Evolutionary conservation across 2,329 filamentous ascomycete species (phyloP).

Genomic region (Pseudogymnoascus sp.): DNA sequence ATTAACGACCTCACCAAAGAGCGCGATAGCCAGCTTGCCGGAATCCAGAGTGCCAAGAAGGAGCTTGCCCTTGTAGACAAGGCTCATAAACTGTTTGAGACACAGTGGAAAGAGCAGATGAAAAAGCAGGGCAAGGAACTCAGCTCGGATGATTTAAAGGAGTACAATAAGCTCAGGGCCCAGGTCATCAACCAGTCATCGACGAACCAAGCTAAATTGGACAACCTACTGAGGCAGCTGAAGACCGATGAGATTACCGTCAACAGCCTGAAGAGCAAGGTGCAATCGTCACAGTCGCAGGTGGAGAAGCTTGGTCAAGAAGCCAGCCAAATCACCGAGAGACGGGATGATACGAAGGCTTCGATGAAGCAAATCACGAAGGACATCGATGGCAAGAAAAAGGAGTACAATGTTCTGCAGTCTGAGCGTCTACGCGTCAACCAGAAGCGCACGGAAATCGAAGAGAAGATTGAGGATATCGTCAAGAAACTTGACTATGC

Average conservation of each 20-base stretch:
- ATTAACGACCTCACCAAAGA: conserved; percentile 68
- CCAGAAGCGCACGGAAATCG: conserved; percentile 76
- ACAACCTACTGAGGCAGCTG: conserved; percentile 77
- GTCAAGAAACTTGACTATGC: conserved; percentile 75
- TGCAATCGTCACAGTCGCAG: conserved; percentile 68
- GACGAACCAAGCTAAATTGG: conserved; percentile 70
- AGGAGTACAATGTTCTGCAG: conserved; percentile 75
- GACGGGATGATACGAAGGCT: conserved; percentile 54
- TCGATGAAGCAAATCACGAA: conserved; percentile 59
- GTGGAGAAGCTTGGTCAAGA: conserved; percentile 68
- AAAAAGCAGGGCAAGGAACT: conserved; percentile 82
- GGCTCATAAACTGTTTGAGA: conserved; percentile 79
- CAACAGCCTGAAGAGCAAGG: conserved; percentile 79
- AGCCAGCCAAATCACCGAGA: conserved; percentile 57
- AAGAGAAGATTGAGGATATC: conserved; percentile 82
- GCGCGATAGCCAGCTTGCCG: conserved; percentile 59
- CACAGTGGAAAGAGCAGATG: conserved; percentile 74
- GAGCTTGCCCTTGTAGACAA: conserved; percentile 80
- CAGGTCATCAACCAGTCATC: conserved; percentile 80
- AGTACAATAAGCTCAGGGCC: conserved; percentile 77
- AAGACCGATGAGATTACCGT: conserved; percentile 89
- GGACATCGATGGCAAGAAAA: conserved; percentile 83
- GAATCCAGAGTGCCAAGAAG: conserved; percentile 67
- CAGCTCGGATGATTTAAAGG: conserved; percentile 75
- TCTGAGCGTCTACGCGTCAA: conserved; percentile 76